Evolutionary conservation across 345 rosid species (phyloP).

Genomic region (Boechera divaricarpa): DNA sequence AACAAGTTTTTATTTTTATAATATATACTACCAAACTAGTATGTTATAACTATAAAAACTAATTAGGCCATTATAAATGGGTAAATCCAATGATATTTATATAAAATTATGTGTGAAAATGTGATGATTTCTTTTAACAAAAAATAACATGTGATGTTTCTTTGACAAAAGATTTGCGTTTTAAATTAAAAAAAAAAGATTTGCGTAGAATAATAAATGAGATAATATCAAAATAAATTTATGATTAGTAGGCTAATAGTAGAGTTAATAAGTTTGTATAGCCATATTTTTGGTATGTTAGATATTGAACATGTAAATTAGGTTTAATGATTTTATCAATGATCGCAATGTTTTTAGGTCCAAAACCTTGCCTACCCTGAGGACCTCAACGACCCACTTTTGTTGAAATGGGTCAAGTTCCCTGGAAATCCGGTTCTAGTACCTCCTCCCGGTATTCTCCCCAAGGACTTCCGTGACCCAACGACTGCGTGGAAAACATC

Average conservation of each 20-base stretch:
- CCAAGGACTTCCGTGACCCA: constrained; percentile 82
- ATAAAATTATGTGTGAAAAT: not conserved
- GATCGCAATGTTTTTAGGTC: constrained; percentile 30
- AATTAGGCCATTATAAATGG: too few species aligned
- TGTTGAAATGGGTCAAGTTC: constrained; percentile 77
- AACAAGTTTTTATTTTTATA: too few species aligned
- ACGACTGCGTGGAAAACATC: constrained; percentile 80
- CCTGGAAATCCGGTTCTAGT: constrained; percentile 76
- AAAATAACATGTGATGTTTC: not conserved
- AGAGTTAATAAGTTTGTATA: not conserved
- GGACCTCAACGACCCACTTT: constrained; percentile 82
- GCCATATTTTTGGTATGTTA: constrained; percentile 37
- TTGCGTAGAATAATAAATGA: not conserved
- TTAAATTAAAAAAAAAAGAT: not conserved
- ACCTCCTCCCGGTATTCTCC: constrained; percentile 70
- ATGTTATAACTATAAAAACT: too few species aligned
- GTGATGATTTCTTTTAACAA: not conserved
- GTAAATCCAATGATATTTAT: too few species aligned
- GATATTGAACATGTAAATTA: constrained; percentile 39
- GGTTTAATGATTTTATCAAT: constrained; percentile 13
- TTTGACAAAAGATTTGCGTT: not conserved
- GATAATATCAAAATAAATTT: not conserved
- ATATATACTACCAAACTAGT: too few species aligned
- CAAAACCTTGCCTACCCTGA: constrained; percentile 90
- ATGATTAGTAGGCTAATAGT: not conserved